Conservation (phyloP, 306 rosid species). For the Vigna reflexopilosa region DNA sequence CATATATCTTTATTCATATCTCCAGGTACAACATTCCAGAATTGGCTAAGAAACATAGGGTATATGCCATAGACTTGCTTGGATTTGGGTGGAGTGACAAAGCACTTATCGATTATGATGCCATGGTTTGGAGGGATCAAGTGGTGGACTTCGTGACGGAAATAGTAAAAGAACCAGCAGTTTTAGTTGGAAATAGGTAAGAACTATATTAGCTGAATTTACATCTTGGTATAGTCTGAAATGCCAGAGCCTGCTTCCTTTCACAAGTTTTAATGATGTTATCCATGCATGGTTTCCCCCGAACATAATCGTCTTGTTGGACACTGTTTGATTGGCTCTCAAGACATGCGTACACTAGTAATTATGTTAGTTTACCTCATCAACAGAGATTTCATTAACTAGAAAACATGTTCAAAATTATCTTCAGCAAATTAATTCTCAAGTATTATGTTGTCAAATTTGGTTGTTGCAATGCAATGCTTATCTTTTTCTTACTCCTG, state of each 20-base stretch:
- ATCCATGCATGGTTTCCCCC: neutral
- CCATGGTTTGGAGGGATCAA: slow-evolving; percentile 93
- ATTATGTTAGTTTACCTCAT: slow-evolving; percentile 8
- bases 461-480: slow-evolving; percentile 3
- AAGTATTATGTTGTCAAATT: slow-evolving; percentile 17
- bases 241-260: slow-evolving; percentile 1
- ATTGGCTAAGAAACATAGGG: slow-evolving; percentile 86
- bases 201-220: slow-evolving; percentile 13
- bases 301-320: neutral
- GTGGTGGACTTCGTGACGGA: slow-evolving; percentile 87
- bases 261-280: slow-evolving; percentile 1
- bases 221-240: slow-evolving; percentile 2
- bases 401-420: slow-evolving; percentile 1
- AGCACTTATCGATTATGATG: slow-evolving; percentile 91
- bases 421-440: neutral
- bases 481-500: neutral
- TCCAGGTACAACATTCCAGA: slow-evolving; percentile 90
- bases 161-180: slow-evolving; percentile 84
- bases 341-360: neutral
- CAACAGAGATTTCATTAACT: slow-evolving; percentile 1
- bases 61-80: slow-evolving; percentile 92
- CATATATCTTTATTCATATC: slow-evolving; percentile 18
- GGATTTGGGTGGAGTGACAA: slow-evolving; percentile 99
- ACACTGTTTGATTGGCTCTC: slow-evolving; percentile 29
- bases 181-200: slow-evolving; percentile 92